A percentile compares a stretch with the other conserved stretches of the same genome.
phyloP scores from a whole-genome alignment of 2,329 filamentous ascomycete species.

The Penicillium paneum region DNA sequence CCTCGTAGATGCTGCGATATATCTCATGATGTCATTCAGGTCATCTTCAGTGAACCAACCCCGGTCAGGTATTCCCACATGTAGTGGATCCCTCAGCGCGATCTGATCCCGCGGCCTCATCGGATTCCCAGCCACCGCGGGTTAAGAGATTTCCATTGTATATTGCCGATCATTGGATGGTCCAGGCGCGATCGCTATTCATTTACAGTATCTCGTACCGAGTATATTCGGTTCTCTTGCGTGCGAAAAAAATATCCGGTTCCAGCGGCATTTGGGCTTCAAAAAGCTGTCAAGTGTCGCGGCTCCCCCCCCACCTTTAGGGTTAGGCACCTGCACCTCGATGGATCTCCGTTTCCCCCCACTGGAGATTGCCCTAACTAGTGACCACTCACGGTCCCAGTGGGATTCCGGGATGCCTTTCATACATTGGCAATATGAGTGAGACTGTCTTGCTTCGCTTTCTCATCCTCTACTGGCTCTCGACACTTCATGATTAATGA shows the following conservation, averaged over 20 bases:
- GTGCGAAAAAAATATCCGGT: slow-evolving; percentile 15
- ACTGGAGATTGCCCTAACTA: slow-evolving; percentile 19
- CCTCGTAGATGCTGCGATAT: background rate
- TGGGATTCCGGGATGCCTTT: background rate
- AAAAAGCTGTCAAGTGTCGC: slow-evolving; percentile 15
- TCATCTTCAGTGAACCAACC: background rate
- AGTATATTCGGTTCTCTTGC: slow-evolving; percentile 1
- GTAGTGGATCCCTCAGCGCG: slow-evolving; percentile 21
- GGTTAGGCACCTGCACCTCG: slow-evolving; percentile 7
- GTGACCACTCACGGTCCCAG: slow-evolving; percentile 10
- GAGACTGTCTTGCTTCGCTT: slow-evolving; percentile 13
- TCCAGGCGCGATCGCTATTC: slow-evolving; percentile 17
- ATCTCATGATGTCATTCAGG: slow-evolving; percentile 1
- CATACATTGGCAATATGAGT: slow-evolving; percentile 6
- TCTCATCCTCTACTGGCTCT: slow-evolving; percentile 11
- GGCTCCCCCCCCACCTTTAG: slow-evolving; percentile 13
- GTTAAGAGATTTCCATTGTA: slow-evolving; percentile 18
- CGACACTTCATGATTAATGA: background rate
- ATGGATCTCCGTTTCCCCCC: slow-evolving; percentile 10
- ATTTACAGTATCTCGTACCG: background rate
- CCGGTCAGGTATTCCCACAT: slow-evolving; percentile 6
- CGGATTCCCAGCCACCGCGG: slow-evolving; percentile 23
- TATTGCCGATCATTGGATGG: slow-evolving; percentile 11
- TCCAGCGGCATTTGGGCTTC: slow-evolving; percentile 16
- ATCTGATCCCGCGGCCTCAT: slow-evolving; percentile 12